Conservation (phyloP, 140 eudicot genomes). For the Oenanthe javanica region DNA sequence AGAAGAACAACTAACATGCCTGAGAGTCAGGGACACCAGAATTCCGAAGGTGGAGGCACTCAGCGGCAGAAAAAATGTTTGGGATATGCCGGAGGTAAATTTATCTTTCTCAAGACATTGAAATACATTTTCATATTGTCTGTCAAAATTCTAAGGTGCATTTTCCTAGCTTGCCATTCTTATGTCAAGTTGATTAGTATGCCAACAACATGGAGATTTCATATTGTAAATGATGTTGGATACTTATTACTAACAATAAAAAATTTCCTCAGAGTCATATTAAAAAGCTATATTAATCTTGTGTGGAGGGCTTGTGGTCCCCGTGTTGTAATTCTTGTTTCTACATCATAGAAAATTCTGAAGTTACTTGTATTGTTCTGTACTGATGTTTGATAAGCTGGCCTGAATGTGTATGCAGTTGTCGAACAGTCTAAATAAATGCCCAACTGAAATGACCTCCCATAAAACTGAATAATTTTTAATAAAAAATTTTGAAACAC, state of each 20-base stretch:
- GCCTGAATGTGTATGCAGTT: neutral
- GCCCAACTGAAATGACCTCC: no score
- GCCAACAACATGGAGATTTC: neutral
- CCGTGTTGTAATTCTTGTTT: neutral
- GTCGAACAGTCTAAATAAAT: neutral
- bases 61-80: slow-evolving; percentile 71
- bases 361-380: neutral
- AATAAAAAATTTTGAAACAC: no score
- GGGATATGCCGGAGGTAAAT: slow-evolving; percentile 81
- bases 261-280: neutral
- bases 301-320: neutral
- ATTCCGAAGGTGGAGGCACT: slow-evolving; percentile 73
- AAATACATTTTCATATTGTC: neutral
- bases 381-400: neutral
- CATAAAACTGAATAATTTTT: neutral
- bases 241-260: neutral
- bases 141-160: neutral
- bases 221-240: neutral
- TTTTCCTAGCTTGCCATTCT: neutral
- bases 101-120: neutral
- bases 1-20: slow-evolving; percentile 47
- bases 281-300: neutral
- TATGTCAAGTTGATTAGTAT: neutral
- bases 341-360: neutral
- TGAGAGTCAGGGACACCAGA: slow-evolving; percentile 62